phyloP scores from a whole-genome alignment of 805 yeast species.

The Monosporozyma unispora region DNA sequence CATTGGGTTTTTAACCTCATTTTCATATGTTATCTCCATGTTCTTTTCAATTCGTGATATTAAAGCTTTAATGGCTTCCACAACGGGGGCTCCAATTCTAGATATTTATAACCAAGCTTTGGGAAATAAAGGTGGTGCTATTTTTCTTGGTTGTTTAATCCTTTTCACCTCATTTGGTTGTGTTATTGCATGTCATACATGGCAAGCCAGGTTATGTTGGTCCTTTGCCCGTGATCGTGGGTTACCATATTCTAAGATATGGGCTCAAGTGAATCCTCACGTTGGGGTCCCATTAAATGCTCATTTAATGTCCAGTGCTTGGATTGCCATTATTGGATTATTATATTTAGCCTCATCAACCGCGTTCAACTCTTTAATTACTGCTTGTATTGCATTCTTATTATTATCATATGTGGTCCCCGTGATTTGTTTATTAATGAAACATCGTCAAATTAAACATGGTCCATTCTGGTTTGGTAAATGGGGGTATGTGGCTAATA shows the following conservation, averaged over 20 bases:
- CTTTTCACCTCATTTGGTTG: conserved; percentile 53
- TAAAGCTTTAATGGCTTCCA: conserved; percentile 38
- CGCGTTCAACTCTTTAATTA: conserved; percentile 58
- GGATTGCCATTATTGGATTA: conserved; percentile 47
- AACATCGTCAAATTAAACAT: conserved; percentile 36
- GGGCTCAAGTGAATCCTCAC: conserved; percentile 44
- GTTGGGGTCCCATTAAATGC: conserved; percentile 57
- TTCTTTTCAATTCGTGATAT: conserved; percentile 54
- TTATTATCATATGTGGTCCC: conserved; percentile 54
- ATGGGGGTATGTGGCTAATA: conserved; percentile 43
- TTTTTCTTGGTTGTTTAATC: conserved; percentile 42
- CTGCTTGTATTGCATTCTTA: conserved; percentile 54
- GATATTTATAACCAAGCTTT: conserved; percentile 57
- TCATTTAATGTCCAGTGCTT: conserved; percentile 45
- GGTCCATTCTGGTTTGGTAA: conserved; percentile 65
- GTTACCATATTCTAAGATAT: conserved; percentile 46
- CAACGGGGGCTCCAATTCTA: conserved; percentile 55
- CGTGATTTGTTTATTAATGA: conserved; percentile 38
- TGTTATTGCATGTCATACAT: conserved; percentile 56
- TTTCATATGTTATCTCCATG: conserved; percentile 46
- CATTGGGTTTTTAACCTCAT: conserved; percentile 59
- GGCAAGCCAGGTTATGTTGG: conserved; percentile 68
- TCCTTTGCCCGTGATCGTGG: conserved; percentile 67
- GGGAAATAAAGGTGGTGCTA: conserved; percentile 47
- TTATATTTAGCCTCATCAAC: conserved; percentile 58